Evolutionary conservation across 805 yeast species (phyloP).

Genomic region (Lipomyces sp.): DNA sequence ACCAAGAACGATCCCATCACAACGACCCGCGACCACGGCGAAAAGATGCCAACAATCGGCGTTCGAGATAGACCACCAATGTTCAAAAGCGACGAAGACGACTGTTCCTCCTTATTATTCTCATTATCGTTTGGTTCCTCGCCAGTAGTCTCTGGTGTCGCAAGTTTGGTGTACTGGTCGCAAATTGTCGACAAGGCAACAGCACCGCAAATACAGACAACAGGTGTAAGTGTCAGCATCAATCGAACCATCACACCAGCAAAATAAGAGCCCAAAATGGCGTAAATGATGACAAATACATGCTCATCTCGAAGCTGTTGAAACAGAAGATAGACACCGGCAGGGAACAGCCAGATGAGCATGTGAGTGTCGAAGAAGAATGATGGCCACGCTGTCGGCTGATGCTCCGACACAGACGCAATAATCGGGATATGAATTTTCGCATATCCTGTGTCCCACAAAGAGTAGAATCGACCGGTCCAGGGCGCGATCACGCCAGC

Average conservation of each 20-base stretch:
- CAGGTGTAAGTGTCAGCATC: constrained; percentile 95
- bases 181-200: constrained; percentile 83
- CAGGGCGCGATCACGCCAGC: constrained; percentile 97
- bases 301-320: constrained; percentile 90
- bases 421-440: constrained; percentile 97
- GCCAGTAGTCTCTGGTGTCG: constrained; percentile 5
- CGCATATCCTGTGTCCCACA: constrained; percentile 98
- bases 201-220: constrained; percentile 91
- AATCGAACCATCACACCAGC: constrained; percentile 99
- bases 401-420: constrained; percentile 99
- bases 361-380: constrained; percentile 92
- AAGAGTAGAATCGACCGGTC: constrained; percentile 98
- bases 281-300: constrained; percentile 86
- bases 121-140: constrained; percentile 10
- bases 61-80: constrained; percentile 16
- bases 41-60: constrained; percentile 33
- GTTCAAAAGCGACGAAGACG: constrained; percentile 12
- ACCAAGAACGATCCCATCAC: constrained; percentile 71
- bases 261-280: constrained; percentile 93
- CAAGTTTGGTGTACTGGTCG: constrained; percentile 71
- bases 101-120: neutral
- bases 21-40: constrained; percentile 57
- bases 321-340: constrained; percentile 89
- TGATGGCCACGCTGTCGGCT: constrained; percentile 99
- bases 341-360: constrained; percentile 98